Evolutionary conservation across 2,329 filamentous ascomycete species (phyloP), one percentile per base, ranked within the genome.

Genomic region (Chaetomiaceae sp.): DNA sequence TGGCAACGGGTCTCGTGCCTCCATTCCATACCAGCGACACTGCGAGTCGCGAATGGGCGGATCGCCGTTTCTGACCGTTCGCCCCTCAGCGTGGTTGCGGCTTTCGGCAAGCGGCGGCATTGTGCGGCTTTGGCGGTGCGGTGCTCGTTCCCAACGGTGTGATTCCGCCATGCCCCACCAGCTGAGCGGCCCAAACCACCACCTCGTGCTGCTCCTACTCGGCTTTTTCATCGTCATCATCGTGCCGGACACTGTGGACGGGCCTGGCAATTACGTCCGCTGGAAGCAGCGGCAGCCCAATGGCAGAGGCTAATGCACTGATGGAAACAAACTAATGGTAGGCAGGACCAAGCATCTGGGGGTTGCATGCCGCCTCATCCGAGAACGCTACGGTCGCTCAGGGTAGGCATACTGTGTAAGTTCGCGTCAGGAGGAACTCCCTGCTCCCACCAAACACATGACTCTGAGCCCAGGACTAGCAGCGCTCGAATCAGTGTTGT

Each of bases 21-120:
- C 42, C 6, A n/a, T 34, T 34, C 17, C 24, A 35, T 40, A 38
- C 37, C 27, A 27, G 35, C 18, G n/a, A 15, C 17, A 32, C 17
- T 24, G 18, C 11, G 17, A 38, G 19, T 20, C 40, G 17, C 19
- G 42, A 38, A 39, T 38, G 37, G 26, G 30, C 30, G 11, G 12
- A 36, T 39, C 38, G 48, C 49, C 44, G 51, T 30, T 48, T 42
- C 48, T 48, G 50, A 50, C 50, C 48, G 48, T 50, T 26, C 39
- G 33, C 43, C 15, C 43, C 22, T 24, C 22, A 5, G 6, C 22
- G 36, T 36, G 24, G 44, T 24, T 44, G 53, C 51, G 49, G 49
- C 41, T 38, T 33, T 47, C 63, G 62, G 62, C 55, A 49, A 60
- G 19, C 39, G 44, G 57, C 63, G 62, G 63, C 60, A 60, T 57